phyloP scores from a whole-genome alignment of 2,329 filamentous ascomycete genomes.

The Exophiala calicioides region DNA sequence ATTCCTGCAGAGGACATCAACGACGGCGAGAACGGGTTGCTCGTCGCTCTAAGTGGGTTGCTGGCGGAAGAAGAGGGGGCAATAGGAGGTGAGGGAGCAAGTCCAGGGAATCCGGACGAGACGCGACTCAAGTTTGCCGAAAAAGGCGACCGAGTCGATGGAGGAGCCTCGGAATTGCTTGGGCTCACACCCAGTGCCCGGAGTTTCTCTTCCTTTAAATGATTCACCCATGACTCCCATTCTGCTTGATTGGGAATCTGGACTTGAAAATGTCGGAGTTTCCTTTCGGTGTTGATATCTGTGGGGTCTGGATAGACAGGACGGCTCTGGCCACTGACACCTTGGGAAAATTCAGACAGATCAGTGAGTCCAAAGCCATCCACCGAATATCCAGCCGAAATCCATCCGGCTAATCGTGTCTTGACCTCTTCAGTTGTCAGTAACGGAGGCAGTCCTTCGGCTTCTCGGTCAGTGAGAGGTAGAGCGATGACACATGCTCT shows the following conservation, averaged over 20 bases:
- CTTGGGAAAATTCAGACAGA: not conserved
- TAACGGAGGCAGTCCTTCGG: slow-evolving; percentile 47
- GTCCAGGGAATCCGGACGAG: slow-evolving; percentile 71
- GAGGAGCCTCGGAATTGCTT: slow-evolving; percentile 68
- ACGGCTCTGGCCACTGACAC: slow-evolving; percentile 41
- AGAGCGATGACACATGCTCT: slow-evolving; percentile 73
- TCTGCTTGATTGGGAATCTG: slow-evolving; percentile 51
- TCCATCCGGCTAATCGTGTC: slow-evolving; percentile 42
- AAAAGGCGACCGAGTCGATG: slow-evolving; percentile 63
- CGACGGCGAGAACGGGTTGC: slow-evolving; percentile 65
- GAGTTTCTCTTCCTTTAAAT: slow-evolving; percentile 86
- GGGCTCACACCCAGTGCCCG: slow-evolving; percentile 85
- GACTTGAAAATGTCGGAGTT: slow-evolving; percentile 38
- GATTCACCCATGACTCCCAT: slow-evolving; percentile 78
- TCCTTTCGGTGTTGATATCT: slow-evolving; percentile 40
- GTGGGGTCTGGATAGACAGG: slow-evolving; percentile 44
- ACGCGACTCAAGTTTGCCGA: slow-evolving; percentile 64
- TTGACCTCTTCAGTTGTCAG: slow-evolving; percentile 44
- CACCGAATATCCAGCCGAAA: slow-evolving; percentile 46
- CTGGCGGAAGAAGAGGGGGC: slow-evolving; percentile 77
- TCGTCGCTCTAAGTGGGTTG: slow-evolving; percentile 60
- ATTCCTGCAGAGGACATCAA: slow-evolving; percentile 61
- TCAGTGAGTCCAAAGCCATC: slow-evolving; percentile 42
- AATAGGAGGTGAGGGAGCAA: slow-evolving; percentile 81
- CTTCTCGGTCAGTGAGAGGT: slow-evolving; percentile 67